phyloP scores from a whole-genome alignment of 495 filamentous ascomycete species.

The Tuber umbilicatum region DNA sequence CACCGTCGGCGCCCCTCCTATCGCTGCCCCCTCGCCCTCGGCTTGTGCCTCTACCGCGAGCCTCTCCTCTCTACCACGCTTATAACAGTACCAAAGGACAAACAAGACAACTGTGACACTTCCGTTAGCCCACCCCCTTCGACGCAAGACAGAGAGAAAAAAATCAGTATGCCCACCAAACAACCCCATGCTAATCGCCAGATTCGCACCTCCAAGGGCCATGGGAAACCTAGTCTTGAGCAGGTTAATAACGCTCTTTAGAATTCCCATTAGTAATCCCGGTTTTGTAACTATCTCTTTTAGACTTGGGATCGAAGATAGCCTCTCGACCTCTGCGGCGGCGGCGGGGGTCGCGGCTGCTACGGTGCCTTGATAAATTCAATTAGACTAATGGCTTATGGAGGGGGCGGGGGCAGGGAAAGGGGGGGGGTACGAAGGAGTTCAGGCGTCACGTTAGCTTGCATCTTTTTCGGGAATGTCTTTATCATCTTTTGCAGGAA shows the following conservation, averaged over 20 bases:
- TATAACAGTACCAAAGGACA: conserved; percentile 96
- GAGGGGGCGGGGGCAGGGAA: neutral
- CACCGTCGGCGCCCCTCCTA: neutral
- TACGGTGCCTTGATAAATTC: conserved; percentile 1
- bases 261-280: conserved; percentile 69
- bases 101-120: conserved; percentile 64
- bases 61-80: conserved; percentile 72
- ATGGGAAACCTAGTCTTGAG: conserved; percentile 77
- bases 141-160: neutral
- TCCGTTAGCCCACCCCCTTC: neutral
- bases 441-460: conserved; percentile 65
- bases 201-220: conserved; percentile 71
- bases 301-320: conserved; percentile 55
- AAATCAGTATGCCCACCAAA: conserved; percentile 56
- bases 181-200: conserved; percentile 75
- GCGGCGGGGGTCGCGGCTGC: conserved; percentile 38
- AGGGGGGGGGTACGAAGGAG: conserved; percentile 46
- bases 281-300: conserved; percentile 80
- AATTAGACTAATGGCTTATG: neutral
- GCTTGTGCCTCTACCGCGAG: neutral
- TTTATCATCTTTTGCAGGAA: conserved; percentile 83
- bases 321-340: conserved; percentile 47
- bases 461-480: conserved; percentile 75
- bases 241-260: conserved; percentile 79
- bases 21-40: neutral